These are phyloP conservation scores for Hypoxylon lienhwacheense DNA, from an alignment of 495 filamentous ascomycete genomes.

Conservation along the genomic window DNA sequence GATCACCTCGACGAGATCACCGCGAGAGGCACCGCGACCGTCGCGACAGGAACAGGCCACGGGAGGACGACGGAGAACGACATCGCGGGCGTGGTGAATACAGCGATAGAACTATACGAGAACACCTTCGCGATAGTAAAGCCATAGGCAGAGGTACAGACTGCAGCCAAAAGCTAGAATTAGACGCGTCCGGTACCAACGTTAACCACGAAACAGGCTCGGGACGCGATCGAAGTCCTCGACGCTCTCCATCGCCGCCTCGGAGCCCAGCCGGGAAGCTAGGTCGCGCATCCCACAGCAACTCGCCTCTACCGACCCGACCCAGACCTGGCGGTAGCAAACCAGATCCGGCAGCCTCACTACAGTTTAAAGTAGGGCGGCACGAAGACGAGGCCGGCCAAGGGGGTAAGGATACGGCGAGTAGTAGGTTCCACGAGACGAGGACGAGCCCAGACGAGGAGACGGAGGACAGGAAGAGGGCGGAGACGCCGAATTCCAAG, in stretches of 20 bases:
- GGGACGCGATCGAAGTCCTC: conserved; percentile 20
- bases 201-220: conserved; percentile 16
- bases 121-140: conserved; percentile 43
- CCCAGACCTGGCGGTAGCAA: conserved; percentile 27
- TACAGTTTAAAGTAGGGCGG: conserved; percentile 43
- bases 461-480: conserved; percentile 28
- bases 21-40: conserved; percentile 43
- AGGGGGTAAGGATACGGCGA: conserved; percentile 42
- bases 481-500: conserved; percentile 25
- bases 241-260: conserved; percentile 24
- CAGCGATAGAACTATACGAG: conserved; percentile 32
- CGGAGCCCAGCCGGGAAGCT: conserved; percentile 19
- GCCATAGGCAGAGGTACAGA: conserved; percentile 31
- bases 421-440: conserved; percentile 17
- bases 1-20: conserved; percentile 42
- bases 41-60: conserved; percentile 23
- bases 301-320: conserved; percentile 38
- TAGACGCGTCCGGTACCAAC: not conserved
- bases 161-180: not conserved
- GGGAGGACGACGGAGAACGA: conserved; percentile 25
- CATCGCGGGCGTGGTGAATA: conserved; percentile 31
- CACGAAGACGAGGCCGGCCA: conserved; percentile 45
- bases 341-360: conserved; percentile 19
- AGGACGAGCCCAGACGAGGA: conserved; percentile 16
- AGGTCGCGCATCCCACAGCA: conserved; percentile 22